Conservation (phyloP, 2,329 filamentous ascomycete species). For the Talaromyces funiculosus region DNA sequence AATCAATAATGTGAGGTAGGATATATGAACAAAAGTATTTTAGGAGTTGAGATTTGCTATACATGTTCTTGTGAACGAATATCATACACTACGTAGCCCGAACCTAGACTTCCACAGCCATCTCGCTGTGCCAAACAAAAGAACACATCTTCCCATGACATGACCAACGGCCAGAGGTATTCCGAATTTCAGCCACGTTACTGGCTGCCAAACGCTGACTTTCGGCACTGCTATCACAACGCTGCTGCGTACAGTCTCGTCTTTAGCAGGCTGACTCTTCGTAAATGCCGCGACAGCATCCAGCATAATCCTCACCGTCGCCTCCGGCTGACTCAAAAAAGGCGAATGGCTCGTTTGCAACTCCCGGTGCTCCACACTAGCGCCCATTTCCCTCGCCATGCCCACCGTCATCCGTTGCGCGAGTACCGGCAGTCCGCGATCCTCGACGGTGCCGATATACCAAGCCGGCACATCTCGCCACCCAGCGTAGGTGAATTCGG, state of each 20-base stretch:
- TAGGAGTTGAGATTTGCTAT: background rate
- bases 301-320: conserved; percentile 35
- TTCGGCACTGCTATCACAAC: background rate
- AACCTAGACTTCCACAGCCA: conserved; percentile 14
- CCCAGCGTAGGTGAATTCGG: conserved; percentile 41
- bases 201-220: conserved; percentile 10
- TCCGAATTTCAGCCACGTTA: conserved; percentile 22
- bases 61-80: background rate
- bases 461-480: conserved; percentile 47
- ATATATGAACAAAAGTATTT: no score
- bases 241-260: background rate
- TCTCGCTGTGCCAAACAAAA: conserved; percentile 19
- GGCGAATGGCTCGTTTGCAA: conserved; percentile 46
- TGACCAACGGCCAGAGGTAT: conserved; percentile 21
- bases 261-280: conserved; percentile 9
- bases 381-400: conserved; percentile 37
- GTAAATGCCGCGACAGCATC: conserved; percentile 32
- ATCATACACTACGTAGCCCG: background rate
- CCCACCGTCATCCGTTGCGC: conserved; percentile 36
- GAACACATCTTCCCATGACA: conserved; percentile 18
- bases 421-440: conserved; percentile 37
- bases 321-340: conserved; percentile 44
- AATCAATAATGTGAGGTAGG: no score
- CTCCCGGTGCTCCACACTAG: conserved; percentile 35
- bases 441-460: conserved; percentile 43